A percentile compares a stretch with the other conserved stretches of the same genome.
Conservation (phyloP, 495 filamentous ascomycete species). For the Cercophora newfieldiana region DNA sequence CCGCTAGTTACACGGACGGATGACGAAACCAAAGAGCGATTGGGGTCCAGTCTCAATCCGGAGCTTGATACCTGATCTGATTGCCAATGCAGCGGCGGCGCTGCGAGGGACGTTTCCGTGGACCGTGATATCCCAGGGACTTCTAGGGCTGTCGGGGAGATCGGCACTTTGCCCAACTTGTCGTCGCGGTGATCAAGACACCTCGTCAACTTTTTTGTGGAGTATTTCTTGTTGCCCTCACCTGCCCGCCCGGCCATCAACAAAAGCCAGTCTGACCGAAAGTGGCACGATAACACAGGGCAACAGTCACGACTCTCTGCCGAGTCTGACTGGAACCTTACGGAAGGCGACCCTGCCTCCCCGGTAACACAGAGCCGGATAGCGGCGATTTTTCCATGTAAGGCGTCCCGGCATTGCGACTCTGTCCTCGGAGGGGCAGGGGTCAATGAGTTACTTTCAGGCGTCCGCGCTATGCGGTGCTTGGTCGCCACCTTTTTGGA, state of each 20-base stretch:
- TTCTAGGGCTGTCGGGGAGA: slow-evolving; percentile 1
- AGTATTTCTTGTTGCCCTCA: background rate
- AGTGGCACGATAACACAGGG: background rate
- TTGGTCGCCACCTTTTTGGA: background rate
- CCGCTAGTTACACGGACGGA: background rate
- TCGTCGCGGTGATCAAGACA: background rate
- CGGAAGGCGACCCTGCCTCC: background rate
- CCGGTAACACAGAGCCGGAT: slow-evolving; percentile 9
- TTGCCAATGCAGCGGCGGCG: background rate
- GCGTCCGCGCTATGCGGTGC: slow-evolving; percentile 1
- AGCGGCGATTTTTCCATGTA: background rate
- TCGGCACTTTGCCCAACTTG: background rate
- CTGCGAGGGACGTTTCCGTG: background rate
- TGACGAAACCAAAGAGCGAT: background rate
- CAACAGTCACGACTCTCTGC: background rate
- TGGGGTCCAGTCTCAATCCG: background rate
- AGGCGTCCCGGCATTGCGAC: slow-evolving; percentile 8
- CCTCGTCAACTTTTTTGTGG: background rate
- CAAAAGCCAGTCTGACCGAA: background rate
- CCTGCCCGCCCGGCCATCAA: too few species aligned
- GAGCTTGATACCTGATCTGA: background rate
- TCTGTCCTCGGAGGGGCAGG: background rate
- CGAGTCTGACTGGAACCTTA: background rate
- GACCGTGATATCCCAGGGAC: background rate
- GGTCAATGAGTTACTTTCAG: background rate